These are phyloP conservation scores for Mortierella sp. DNA, from an alignment of 371 early-diverging fungal species.

Conservation along the genomic window DNA sequence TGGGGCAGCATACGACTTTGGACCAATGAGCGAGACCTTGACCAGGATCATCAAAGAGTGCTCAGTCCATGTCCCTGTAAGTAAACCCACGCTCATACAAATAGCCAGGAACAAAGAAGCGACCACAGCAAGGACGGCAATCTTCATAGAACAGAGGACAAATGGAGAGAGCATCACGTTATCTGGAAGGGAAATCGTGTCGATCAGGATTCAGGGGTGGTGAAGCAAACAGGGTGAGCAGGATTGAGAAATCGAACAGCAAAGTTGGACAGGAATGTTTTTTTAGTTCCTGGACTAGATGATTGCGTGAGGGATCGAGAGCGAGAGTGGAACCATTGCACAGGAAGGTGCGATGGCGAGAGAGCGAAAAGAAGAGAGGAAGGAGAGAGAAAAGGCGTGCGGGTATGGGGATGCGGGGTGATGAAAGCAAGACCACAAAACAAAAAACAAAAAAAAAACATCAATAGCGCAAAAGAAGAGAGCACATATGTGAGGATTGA, in stretches of 20 bases:
- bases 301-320: not conserved
- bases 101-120: not conserved
- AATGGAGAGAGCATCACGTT: not conserved
- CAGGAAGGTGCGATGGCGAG: not conserved
- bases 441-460: not conserved
- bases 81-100: not conserved
- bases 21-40: constrained; percentile 37
- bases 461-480: not conserved
- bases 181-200: not conserved
- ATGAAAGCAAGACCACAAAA: not conserved
- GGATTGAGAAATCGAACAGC: not conserved
- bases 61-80: constrained; percentile 45
- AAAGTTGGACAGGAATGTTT: not conserved
- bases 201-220: not conserved
- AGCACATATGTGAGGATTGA: not conserved
- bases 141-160: not conserved
- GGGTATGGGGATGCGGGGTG: not conserved
- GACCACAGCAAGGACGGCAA: not conserved
- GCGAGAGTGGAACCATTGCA: not conserved
- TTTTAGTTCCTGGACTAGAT: not conserved
- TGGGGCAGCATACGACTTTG: constrained; percentile 34
- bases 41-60: constrained; percentile 41
- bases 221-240: no score
- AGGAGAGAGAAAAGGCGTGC: not conserved
- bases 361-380: not conserved